phyloP scores from a whole-genome alignment of 2,329 filamentous ascomycete species.

The Aspergillus uvarum region DNA sequence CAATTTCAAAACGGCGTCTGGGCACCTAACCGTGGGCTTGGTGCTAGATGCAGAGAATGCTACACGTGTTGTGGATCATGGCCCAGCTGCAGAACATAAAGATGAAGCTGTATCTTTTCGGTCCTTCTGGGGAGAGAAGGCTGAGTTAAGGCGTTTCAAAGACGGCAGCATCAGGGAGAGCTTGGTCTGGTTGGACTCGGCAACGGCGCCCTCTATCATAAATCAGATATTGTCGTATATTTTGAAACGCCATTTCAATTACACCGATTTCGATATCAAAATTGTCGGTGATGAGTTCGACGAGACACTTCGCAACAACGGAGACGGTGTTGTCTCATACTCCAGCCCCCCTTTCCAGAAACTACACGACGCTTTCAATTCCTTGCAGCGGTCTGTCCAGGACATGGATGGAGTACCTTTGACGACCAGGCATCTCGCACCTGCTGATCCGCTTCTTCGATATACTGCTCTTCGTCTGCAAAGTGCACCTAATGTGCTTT shows the following conservation, averaged over 20 bases:
- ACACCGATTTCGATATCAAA: conserved; percentile 55
- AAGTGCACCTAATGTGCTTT: conserved; percentile 20
- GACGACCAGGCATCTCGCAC: conserved; percentile 76
- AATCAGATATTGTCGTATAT: conserved; percentile 77
- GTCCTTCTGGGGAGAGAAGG: conserved; percentile 91
- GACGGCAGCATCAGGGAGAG: conserved; percentile 93
- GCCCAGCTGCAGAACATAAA: conserved; percentile 81
- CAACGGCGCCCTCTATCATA: conserved; percentile 63
- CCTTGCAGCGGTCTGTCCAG: conserved; percentile 74
- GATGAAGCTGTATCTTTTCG: conserved; percentile 78
- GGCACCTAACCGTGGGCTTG: conserved; percentile 62
- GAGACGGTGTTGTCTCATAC: conserved; percentile 45
- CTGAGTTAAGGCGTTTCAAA: conserved; percentile 90
- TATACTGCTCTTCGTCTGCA: conserved; percentile 57
- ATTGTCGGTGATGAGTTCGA: conserved; percentile 55
- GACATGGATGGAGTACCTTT: conserved; percentile 79
- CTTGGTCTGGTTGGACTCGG: conserved; percentile 73
- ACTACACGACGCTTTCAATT: conserved; percentile 67
- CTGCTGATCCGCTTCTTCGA: conserved; percentile 70
- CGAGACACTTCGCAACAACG: conserved; percentile 30
- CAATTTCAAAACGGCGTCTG: conserved; percentile 26
- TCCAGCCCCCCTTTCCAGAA: conserved; percentile 59
- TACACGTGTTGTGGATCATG: conserved; percentile 77
- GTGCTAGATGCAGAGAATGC: conserved; percentile 72
- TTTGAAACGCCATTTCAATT: conserved; percentile 66